Evolutionary conservation across 768 basidiomycete genomes (phyloP), one percentile per base, ranked within the genome.

Genomic region (Gymnopilus junonius): DNA sequence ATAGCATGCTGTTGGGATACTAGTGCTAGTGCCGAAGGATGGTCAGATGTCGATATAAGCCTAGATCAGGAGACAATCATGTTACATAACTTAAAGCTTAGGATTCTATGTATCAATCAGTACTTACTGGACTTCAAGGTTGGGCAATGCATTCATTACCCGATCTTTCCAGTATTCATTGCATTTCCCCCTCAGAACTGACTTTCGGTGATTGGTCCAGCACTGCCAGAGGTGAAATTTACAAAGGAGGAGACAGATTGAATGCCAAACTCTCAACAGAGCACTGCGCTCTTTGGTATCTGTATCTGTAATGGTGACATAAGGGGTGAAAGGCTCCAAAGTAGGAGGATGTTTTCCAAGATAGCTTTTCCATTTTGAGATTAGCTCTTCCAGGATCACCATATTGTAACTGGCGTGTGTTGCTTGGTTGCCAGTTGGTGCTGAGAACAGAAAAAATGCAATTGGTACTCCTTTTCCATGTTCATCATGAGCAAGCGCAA

Each of bases 241-340:
- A 76, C 79, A 80, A 8, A 80, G 62, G 1, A 80, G 65, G 17
- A 80, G 74, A 23, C 63, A 54, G 27, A 78, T 72, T 5, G 31
- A 15, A 1, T 72, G 69, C 56, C 64, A 77, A 4, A 79, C 71
- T 23, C 12, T n/a, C 11, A 76, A 31, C 5, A 80, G 70, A 3
- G 76, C 75, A 11, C 61, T 69, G 7, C 73, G 72, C n/a, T n/a
- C n/a, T n/a, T n/a, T n/a, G n/a, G n/a, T n/a, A n/a, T n/a, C n/a
- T n/a, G n/a, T n/a, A n/a, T 59, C 75, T 10, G 78, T 78, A n/a
- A 74, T 72, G 21, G 60, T 64, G 40, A 70, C 67, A 12, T 23
- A 37, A 1, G 73, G 70, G 7, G 50, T 27, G 56, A 78, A 77
- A 11, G 32, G 12, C 20, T 32, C 31, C 3, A 32, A 21, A 8